Evolutionary conservation across 805 yeast genomes (phyloP), one percentile per base, ranked within the genome.

Genomic region (Metschnikowia koreensis): DNA sequence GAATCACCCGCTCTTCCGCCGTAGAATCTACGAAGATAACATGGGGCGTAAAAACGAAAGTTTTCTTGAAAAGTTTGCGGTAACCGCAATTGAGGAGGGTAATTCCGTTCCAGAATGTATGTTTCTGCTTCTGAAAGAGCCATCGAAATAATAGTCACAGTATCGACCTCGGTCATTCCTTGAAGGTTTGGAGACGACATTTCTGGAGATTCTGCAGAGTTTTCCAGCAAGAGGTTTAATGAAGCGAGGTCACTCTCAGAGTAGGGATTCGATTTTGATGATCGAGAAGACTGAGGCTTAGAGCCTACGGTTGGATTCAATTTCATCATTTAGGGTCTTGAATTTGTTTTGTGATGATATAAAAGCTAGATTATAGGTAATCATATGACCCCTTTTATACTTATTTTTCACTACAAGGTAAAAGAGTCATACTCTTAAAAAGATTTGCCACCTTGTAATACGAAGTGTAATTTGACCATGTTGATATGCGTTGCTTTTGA

Each of bases 101-200:
- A 64, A 5, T 47, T 51, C 34, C 48, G 49, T 28, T 61, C 57
- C 17, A 58, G 53, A 28, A 57, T 52, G 28, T 70, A 60, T 1
- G 78, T 74, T 8, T 66, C 73, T 5, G 71, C 49, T 37, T 74
- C 77, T 3, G 76, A 71, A 15, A 72, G 59, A 5, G 69, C 68
- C n/a, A 54, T 46, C 4, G 69, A 64, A 22, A 53, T 53, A 36
- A 48, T 9, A 6, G 48, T 22, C 28, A 31, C 38, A 9, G 28
- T 31, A 31, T 42, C 38, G 7, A 37, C 16, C 12, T 42, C 45
- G 34, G 11, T n/a, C 27, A 16, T 15, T n/a, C 27, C 9, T 31
- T 8, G 38, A n/a, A 37, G 15, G 11, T 28, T 15, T 6, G 44
- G 31, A 15, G 27, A 6, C 9, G 6, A 31, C 13, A 10, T 12